Percentiles rank a stretch among this genome's conserved stretches.
Evolutionary conservation across 257 asterid species (phyloP).

Genomic region (Solanum dulcamara): DNA sequence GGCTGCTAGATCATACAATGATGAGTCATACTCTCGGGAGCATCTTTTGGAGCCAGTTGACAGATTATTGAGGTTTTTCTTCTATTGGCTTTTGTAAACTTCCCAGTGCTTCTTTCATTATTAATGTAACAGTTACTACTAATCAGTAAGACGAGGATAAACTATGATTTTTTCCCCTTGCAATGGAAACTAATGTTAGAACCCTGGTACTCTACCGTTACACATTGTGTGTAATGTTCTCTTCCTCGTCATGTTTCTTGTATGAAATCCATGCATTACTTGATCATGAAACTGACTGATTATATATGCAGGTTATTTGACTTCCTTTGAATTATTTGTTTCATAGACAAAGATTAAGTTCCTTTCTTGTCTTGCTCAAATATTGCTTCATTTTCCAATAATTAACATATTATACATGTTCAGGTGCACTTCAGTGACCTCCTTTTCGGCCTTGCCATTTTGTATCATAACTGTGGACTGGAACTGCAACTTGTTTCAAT

Average conservation of each 20-base stretch:
- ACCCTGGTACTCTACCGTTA: neutral
- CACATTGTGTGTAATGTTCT: neutral
- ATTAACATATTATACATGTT: neutral
- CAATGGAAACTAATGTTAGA: neutral
- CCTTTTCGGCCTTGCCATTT: neutral
- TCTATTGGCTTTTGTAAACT: neutral
- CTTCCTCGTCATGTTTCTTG: neutral
- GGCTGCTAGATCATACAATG: slow-evolving; percentile 77
- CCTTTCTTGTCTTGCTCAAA: neutral
- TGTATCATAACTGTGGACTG: neutral
- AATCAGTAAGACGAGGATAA: neutral
- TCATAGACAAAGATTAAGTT: neutral
- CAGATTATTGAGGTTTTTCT: slow-evolving; percentile 58
- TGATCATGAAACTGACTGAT: neutral
- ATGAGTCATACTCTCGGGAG: slow-evolving; percentile 83
- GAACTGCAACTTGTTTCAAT: neutral
- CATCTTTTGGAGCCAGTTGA: slow-evolving; percentile 87
- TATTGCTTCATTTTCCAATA: neutral
- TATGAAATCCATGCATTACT: neutral
- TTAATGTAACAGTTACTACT: neutral
- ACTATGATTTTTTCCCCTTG: neutral
- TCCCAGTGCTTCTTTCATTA: neutral
- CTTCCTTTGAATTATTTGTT: neutral
- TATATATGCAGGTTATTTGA: neutral
- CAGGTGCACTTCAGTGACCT: neutral